Base-by-base conservation (phyloP, 192 early-diverging fungal genomes). In the Irineochytrium annulatum region DNA sequence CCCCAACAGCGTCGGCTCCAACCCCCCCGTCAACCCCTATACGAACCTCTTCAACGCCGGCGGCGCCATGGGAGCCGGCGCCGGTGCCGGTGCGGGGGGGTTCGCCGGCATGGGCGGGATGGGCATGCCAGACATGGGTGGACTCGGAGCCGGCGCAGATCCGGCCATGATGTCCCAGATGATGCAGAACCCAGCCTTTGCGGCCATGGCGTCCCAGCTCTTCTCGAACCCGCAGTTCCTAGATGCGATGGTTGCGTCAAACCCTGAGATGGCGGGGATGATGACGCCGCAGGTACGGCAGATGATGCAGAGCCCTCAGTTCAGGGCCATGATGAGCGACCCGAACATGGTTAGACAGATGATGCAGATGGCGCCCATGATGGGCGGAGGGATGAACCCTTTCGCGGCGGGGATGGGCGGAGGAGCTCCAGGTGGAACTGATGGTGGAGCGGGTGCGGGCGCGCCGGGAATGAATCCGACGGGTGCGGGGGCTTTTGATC, bases 241-340 rank as follows among this genome's bases (percentile, higher is more conserved):
- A 57, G 91, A 94, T 30, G 77, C 77, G 52, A 88, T 96, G 81
- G 84, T 91, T 33, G 80, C 86, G 1, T 80, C 77, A 65, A 94
- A 94, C 69, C 93, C 95, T 27, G 79, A 85, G 56, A 59, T 95
- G 37, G 79, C 87, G 30, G 65, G 73, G 45, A 88, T 72, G 49
- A 68, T 94, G 75, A 91, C 87, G 28, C 92, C 93, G 29, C 80
- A 95, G 74, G 78, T 94, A 70, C 88, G 93, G 55, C 70, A 83
- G 69, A 89, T 91, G 82, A 82, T 96, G 71, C 82, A 82, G 46
- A 82, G 84, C 43, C 62, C 66, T 17, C 57, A 67, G 28, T 78
- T 81, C 57, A 59, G 74, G 44, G 48, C 56, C 28, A 90, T 96
- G 82, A 78, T 94, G 57, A 68, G 87, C 56, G 88, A 96, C 73